Evolutionary conservation across 2,329 filamentous ascomycete species (phyloP).

Genomic region (Colletotrichum sp.): DNA sequence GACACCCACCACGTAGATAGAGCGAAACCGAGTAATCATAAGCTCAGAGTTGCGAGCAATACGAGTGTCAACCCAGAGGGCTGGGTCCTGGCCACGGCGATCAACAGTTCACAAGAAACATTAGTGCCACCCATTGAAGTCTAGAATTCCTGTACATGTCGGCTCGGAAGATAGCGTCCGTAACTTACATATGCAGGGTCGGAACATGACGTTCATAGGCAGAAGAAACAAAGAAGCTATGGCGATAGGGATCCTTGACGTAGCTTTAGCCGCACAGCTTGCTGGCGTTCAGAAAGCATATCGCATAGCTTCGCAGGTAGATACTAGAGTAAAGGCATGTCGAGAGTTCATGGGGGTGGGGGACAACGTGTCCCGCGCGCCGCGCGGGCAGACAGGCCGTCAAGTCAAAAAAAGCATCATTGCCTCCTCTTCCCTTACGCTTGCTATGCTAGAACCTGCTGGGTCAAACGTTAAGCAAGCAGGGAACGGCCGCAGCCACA

Average conservation of each 20-base stretch:
- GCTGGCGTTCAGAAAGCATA: neutral
- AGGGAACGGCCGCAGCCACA: neutral
- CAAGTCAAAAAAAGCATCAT: neutral
- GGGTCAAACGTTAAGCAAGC: neutral
- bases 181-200: neutral
- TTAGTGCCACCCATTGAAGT: neutral
- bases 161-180: neutral
- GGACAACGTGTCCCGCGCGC: neutral
- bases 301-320: neutral
- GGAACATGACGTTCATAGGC: neutral
- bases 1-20: neutral
- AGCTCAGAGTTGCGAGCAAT: neutral
- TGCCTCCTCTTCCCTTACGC: neutral
- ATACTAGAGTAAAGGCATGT: neutral
- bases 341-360: neutral
- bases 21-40: neutral
- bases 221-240: neutral
- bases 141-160: neutral
- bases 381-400: neutral
- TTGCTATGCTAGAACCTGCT: neutral
- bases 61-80: neutral
- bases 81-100: neutral
- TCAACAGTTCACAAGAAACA: neutral
- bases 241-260: neutral
- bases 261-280: neutral